Evolutionary conservation across 1,284 basidiomycete genomes (phyloP).

Genomic region (Trichosporon faecale): DNA sequence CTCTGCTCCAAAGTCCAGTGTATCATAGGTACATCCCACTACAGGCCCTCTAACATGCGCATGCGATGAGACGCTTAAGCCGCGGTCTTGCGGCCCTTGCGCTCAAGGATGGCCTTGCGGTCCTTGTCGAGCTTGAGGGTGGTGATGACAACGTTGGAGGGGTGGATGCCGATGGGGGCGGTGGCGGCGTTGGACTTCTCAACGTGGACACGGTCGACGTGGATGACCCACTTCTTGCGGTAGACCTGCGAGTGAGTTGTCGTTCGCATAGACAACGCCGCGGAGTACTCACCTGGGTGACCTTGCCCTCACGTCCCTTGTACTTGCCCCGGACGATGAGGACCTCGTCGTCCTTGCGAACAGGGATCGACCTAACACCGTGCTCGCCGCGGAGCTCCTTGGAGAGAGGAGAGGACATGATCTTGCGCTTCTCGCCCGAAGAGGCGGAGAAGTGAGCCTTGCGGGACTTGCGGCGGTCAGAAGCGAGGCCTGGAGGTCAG

Average conservation of each 20-base stretch:
- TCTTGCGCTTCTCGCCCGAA: constrained; percentile 90
- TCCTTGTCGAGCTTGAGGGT: constrained; percentile 67
- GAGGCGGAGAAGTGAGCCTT: constrained; percentile 94
- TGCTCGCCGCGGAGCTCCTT: constrained; percentile 93
- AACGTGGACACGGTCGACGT: constrained; percentile 95
- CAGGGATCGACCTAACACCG: constrained; percentile 88
- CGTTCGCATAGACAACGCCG: too few relatives aligned
- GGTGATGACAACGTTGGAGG: constrained; percentile 94
- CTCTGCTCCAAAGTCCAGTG: not conserved
- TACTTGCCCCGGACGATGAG: constrained; percentile 93
- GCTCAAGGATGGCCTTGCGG: constrained; percentile 55
- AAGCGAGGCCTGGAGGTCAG: constrained; percentile 45
- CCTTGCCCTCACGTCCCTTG: constrained; percentile 98
- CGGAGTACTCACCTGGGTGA: constrained; percentile 62
- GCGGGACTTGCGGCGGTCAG: constrained; percentile 83
- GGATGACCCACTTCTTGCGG: constrained; percentile 98
- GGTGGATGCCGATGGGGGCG: constrained; percentile 90
- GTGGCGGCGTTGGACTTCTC: constrained; percentile 98
- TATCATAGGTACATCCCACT: constrained; percentile 14
- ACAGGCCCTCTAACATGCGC: constrained; percentile 13
- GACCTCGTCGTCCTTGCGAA: constrained; percentile 99
- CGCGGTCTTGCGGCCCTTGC: constrained; percentile 52
- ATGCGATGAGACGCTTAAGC: constrained; percentile 29
- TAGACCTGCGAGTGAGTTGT: constrained; percentile 75
- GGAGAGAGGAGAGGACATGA: constrained; percentile 93